phyloP scores from a whole-genome alignment of 805 yeast genomes.

The Metschnikowia amazonensis region DNA sequence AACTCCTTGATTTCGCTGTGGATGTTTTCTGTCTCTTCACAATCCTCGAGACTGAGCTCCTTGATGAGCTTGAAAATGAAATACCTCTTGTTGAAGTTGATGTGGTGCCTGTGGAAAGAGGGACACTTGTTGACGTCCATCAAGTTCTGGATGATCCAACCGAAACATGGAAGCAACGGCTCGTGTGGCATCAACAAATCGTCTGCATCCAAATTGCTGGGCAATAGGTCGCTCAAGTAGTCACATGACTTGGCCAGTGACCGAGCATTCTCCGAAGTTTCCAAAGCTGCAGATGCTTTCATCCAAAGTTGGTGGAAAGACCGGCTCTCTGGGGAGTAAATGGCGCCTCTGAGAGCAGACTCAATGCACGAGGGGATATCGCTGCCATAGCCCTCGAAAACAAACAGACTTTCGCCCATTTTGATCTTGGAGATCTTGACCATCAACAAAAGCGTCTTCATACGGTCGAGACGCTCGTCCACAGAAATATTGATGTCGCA shows the following conservation, averaged over 20 bases:
- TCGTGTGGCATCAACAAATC: conserved; percentile 35
- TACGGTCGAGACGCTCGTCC: conserved; percentile 60
- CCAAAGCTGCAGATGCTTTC: conserved; percentile 42
- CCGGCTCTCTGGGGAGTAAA: conserved; percentile 79
- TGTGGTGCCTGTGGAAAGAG: conserved; percentile 61
- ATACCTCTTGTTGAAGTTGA: conserved; percentile 77
- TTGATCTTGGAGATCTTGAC: conserved; percentile 62
- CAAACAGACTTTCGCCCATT: conserved; percentile 50
- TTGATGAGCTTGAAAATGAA: conserved; percentile 37
- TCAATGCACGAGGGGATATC: conserved; percentile 80
- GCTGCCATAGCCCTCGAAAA: conserved; percentile 34
- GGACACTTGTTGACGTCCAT: conserved; percentile 64
- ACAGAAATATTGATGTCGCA: conserved; percentile 55
- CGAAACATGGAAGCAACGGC: conserved; percentile 77
- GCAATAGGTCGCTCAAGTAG: conserved; percentile 30
- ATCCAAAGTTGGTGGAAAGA: conserved; percentile 67
- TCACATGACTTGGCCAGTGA: conserved; percentile 19
- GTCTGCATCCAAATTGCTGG: conserved; percentile 21
- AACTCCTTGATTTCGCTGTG: conserved; percentile 41
- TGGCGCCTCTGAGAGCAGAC: conserved; percentile 67
- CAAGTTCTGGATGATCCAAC: conserved; percentile 83
- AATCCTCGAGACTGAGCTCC: conserved; percentile 38
- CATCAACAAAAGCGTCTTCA: conserved; percentile 65
- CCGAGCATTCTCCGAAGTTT: conserved; percentile 10
- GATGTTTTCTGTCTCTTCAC: conserved; percentile 20